Evolutionary conservation across 768 basidiomycete species (phyloP).

Genomic region (Sarcomyxa edulis): DNA sequence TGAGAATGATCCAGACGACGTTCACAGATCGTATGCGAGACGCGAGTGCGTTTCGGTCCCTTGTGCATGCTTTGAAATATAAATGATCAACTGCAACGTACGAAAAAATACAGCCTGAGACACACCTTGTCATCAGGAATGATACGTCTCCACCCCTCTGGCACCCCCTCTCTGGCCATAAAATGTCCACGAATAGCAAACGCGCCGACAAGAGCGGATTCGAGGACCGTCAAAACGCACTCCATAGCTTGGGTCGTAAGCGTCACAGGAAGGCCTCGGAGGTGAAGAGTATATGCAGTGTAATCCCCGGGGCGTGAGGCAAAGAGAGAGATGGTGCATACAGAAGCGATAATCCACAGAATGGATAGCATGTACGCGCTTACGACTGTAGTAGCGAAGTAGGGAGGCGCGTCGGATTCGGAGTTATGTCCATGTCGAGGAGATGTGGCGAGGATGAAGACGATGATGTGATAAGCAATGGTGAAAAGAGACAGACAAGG

Average conservation of each 20-base stretch:
- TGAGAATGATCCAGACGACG: too few species aligned
- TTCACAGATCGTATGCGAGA: too few species aligned
- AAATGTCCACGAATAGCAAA: slow-evolving; percentile 22
- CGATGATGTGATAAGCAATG: slow-evolving; percentile 20
- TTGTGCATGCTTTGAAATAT: too few species aligned
- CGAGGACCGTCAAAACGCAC: slow-evolving; percentile 20
- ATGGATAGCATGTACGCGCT: slow-evolving; percentile 23
- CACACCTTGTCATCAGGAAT: not conserved
- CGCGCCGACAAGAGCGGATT: slow-evolving; percentile 19
- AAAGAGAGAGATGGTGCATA: slow-evolving; percentile 21
- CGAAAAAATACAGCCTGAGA: too few species aligned
- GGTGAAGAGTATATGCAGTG: slow-evolving; percentile 13
- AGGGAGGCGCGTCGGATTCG: slow-evolving; percentile 20
- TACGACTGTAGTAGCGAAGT: slow-evolving; percentile 25
- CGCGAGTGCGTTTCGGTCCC: too few species aligned
- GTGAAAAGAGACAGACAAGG: slow-evolving; percentile 24
- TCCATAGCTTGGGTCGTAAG: slow-evolving; percentile 23
- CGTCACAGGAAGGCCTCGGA: slow-evolving; percentile 21
- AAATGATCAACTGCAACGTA: too few species aligned
- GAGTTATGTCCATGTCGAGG: too few species aligned
- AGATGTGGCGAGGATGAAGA: slow-evolving; percentile 20
- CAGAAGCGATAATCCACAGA: slow-evolving; percentile 25
- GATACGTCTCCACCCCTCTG: slow-evolving; percentile 22
- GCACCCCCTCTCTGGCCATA: slow-evolving; percentile 24
- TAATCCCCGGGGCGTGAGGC: slow-evolving; percentile 11